Conservation (phyloP, 106 monocot species). For the Phalaenopsis aphrodite region DNA sequence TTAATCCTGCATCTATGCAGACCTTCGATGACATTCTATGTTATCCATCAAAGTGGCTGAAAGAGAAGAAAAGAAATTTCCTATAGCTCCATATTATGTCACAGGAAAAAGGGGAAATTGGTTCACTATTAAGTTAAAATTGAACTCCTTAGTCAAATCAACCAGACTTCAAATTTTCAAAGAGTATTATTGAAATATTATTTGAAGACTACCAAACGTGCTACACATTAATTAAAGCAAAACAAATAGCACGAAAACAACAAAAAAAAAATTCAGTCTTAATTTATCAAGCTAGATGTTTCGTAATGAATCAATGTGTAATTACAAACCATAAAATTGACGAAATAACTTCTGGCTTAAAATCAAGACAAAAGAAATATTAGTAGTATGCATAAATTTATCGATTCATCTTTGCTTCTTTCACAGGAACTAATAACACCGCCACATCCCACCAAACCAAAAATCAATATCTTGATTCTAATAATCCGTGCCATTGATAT, state of each 20-base stretch:
- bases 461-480: background rate
- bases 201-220: background rate
- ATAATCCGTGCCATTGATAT: background rate
- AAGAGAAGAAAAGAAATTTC: background rate
- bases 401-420: background rate
- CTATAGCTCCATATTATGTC: background rate
- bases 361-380: background rate
- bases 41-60: background rate
- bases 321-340: background rate
- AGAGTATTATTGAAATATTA: background rate
- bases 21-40: background rate
- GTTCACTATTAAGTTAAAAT: background rate
- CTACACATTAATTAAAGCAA: background rate
- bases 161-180: background rate
- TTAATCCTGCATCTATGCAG: background rate
- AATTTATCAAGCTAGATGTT: background rate
- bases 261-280: background rate
- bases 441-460: background rate
- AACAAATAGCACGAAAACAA: background rate
- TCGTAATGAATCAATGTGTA: background rate
- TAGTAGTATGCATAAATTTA: background rate
- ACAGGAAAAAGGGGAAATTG: background rate
- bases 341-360: background rate
- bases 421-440: background rate
- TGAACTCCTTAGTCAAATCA: background rate